Evolutionary conservation across 2,329 filamentous ascomycete genomes (phyloP), one percentile per base, ranked within the genome.

Genomic region (Sporothrix curviconia): DNA sequence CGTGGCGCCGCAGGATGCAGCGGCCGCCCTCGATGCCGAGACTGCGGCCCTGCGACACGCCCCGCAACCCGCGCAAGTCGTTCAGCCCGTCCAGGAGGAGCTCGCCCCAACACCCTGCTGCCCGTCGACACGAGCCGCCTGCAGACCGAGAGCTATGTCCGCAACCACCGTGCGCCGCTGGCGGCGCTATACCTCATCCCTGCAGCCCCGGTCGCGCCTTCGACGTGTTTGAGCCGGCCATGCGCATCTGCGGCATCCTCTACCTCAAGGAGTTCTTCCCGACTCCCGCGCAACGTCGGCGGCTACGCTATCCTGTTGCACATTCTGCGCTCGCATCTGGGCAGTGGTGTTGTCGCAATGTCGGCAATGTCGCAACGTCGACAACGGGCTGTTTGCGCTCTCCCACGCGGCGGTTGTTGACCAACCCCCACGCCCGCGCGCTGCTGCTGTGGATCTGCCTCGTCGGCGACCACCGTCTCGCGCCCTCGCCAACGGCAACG

Each of bases 241-340:
- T 71, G 40, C 66, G 70, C 15, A 63, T 68, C 15, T 62, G 63
- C 30, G 64, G 61, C 9, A 61, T 72, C 19, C 63, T 71, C 2
- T 69, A 66, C 55, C 61, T 71, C 24, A 69, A 70, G 46, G 66
- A 70, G 39, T 63, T 68, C 9, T 60, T 1, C 69, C 69, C 1
- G 67, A 69, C 52, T 68, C 64, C 51, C 68, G 67, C n/a, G 63
- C 52, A 70, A 69, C 43, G 47, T 69, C 0, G 67, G 69, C 56
- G 67, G 66, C 22, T 70, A 68, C 52, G 64, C 62, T 6, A 64
- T 70, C 3, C 60, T 70, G 17, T 61, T 72, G 25, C 50, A 57
- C 8, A 61, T 71, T 14, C 63, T 71, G 34, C 61, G 60, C 7
- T 51, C 60, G 17, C 65, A 68, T 22, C 57, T 70, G 2, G 49